Conservation (phyloP, 2,329 filamentous ascomycete genomes). For the Trichoderma aggressivum region DNA sequence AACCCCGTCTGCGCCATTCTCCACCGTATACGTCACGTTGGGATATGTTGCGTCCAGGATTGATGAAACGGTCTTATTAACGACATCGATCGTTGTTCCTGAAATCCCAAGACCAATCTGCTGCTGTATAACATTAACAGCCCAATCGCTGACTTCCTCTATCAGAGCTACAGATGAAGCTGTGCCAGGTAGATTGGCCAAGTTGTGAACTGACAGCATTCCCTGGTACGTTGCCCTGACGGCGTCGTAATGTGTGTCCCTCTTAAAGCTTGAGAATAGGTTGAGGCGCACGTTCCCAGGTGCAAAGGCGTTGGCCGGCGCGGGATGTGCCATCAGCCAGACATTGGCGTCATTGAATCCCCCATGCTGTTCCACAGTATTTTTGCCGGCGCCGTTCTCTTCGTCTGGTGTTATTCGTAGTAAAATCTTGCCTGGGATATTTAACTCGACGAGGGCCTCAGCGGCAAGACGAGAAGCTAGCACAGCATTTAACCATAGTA, state of each 20-base stretch:
- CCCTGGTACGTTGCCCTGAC: not conserved
- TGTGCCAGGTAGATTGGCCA: not conserved
- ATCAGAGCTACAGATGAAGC: not conserved
- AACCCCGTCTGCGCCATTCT: not conserved
- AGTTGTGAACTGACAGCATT: not conserved
- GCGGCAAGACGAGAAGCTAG: constrained; percentile 26
- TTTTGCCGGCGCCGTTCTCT: constrained; percentile 42
- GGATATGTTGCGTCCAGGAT: not conserved
- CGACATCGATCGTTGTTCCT: not conserved
- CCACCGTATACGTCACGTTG: not conserved
- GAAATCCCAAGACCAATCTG: not conserved
- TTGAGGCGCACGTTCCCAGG: constrained; percentile 2
- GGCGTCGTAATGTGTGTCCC: not conserved
- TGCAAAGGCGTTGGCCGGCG: not conserved
- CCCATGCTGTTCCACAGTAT: constrained; percentile 23
- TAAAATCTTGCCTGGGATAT: constrained; percentile 28
- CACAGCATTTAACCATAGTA: constrained; percentile 40
- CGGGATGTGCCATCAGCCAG: constrained; percentile 31
- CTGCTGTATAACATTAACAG: not conserved
- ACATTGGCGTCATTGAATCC: constrained; percentile 27
- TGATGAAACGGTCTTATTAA: not conserved
- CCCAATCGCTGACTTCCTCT: not conserved
- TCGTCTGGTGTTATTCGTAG: constrained; percentile 42
- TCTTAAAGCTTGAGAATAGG: not conserved
- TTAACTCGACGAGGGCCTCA: constrained; percentile 30